These are phyloP conservation scores for Cladosporium sphaerospermum DNA, from an alignment of 2,329 filamentous ascomycete species.

Conservation along the genomic window DNA sequence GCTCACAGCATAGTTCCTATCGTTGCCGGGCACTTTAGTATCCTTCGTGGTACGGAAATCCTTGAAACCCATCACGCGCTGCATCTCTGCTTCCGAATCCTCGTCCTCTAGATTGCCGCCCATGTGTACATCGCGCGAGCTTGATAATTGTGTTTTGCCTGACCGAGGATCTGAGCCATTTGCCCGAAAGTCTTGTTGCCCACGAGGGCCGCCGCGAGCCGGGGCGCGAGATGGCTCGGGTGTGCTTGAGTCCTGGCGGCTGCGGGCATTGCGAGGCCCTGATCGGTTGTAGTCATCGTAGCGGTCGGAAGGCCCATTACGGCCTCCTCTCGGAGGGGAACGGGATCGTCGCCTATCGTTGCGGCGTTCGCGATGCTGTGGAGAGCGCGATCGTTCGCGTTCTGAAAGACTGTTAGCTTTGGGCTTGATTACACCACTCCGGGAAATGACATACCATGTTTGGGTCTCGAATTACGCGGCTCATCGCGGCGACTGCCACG, in stretches of 20 bases:
- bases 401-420: conserved; percentile 18
- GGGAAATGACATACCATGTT: conserved; percentile 18
- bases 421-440: background rate
- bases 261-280: conserved; percentile 2
- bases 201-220: conserved; percentile 11
- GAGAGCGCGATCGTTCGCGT: conserved; percentile 27
- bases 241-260: background rate
- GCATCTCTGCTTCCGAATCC: conserved; percentile 66
- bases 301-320: conserved; percentile 15
- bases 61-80: conserved; percentile 83
- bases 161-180: conserved; percentile 3
- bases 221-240: conserved; percentile 9
- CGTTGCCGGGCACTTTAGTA: conserved; percentile 82
- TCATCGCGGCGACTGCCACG: conserved; percentile 21
- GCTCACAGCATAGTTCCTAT: conserved; percentile 65
- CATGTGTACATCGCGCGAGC: conserved; percentile 16
- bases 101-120: conserved; percentile 34
- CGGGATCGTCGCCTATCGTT: conserved; percentile 26
- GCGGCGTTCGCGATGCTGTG: conserved; percentile 21
- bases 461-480: conserved; percentile 20
- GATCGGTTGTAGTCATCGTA: conserved; percentile 18
- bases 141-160: conserved; percentile 7
- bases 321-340: conserved; percentile 14
- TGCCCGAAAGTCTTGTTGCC: conserved; percentile 13
- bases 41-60: conserved; percentile 82